phyloP scores from a whole-genome alignment of 164 flowering plant species.

The Santalum album region DNA sequence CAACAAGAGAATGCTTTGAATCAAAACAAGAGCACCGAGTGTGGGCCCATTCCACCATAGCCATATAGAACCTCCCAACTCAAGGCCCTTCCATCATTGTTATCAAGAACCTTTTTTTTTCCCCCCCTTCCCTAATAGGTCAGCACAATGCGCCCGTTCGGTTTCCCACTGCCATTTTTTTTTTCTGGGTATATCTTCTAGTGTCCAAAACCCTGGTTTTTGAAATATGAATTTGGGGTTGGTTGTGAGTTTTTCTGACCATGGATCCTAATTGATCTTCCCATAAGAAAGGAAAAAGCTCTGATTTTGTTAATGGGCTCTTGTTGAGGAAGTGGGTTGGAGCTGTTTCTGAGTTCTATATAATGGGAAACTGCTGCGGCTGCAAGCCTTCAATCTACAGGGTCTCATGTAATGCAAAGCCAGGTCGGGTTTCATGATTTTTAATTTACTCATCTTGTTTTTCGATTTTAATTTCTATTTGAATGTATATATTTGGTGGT shows the following conservation, averaged over 20 bases:
- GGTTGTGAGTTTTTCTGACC: background rate
- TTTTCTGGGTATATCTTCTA: too few relatives aligned
- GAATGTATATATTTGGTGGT: too few relatives aligned
- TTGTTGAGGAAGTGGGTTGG: slow-evolving; percentile 6
- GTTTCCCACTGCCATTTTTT: too few relatives aligned
- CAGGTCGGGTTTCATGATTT: slow-evolving; percentile 34
- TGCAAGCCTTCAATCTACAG: slow-evolving; percentile 42
- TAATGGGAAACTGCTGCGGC: slow-evolving; percentile 66
- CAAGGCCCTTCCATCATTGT: too few relatives aligned
- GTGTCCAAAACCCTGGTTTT: too few relatives aligned
- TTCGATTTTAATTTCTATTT: background rate
- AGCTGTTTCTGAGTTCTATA: slow-evolving; percentile 10
- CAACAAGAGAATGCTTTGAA: too few relatives aligned
- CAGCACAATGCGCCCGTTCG: too few relatives aligned
- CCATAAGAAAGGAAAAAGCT: background rate
- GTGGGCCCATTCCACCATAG: too few relatives aligned
- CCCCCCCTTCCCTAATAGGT: too few relatives aligned
- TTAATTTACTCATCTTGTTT: background rate
- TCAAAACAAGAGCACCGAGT: too few relatives aligned
- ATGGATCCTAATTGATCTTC: background rate
- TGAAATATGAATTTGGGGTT: background rate
- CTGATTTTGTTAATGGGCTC: slow-evolving; percentile 10
- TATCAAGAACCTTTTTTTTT: too few relatives aligned
- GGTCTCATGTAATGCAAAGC: slow-evolving; percentile 61
- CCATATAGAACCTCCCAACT: too few relatives aligned